phyloP scores from a whole-genome alignment of 2,329 filamentous ascomycete species.

The Diaporthe vaccinii region DNA sequence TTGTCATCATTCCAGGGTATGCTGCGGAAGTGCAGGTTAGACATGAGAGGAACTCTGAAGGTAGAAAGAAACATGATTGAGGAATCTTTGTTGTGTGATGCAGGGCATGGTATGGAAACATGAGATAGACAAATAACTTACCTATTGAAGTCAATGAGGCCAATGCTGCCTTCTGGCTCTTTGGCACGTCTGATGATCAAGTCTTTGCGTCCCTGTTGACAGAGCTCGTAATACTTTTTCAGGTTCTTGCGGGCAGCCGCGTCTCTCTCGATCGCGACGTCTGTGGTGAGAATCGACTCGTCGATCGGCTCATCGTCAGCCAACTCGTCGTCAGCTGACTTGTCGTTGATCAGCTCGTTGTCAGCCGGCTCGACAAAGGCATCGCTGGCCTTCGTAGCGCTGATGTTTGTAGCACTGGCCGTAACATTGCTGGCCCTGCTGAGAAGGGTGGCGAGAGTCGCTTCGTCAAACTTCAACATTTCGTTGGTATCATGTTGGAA shows the following conservation, averaged over 20 bases:
- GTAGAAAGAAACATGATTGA: no score
- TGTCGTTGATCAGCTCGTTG: background rate
- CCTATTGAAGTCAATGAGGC: background rate
- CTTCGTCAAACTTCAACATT: background rate
- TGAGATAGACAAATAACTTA: background rate
- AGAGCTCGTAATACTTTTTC: background rate
- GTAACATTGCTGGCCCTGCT: background rate
- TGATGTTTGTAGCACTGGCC: background rate
- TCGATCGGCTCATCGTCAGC: background rate
- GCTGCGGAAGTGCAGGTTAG: background rate
- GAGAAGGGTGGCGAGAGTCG: background rate
- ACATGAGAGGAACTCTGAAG: background rate
- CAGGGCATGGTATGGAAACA: background rate
- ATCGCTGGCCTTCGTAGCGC: background rate
- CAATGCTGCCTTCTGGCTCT: background rate
- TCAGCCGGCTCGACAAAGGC: no score
- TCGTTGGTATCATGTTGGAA: background rate
- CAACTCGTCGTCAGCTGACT: background rate
- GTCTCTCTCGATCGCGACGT: background rate
- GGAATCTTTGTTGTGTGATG: no score
- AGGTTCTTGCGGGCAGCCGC: background rate
- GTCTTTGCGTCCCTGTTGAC: background rate
- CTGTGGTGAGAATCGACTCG: background rate
- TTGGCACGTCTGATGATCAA: background rate
- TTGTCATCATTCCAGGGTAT: background rate